Conservation (phyloP, 2,329 filamentous ascomycete genomes). For the Trichoderma lentiforme region DNA sequence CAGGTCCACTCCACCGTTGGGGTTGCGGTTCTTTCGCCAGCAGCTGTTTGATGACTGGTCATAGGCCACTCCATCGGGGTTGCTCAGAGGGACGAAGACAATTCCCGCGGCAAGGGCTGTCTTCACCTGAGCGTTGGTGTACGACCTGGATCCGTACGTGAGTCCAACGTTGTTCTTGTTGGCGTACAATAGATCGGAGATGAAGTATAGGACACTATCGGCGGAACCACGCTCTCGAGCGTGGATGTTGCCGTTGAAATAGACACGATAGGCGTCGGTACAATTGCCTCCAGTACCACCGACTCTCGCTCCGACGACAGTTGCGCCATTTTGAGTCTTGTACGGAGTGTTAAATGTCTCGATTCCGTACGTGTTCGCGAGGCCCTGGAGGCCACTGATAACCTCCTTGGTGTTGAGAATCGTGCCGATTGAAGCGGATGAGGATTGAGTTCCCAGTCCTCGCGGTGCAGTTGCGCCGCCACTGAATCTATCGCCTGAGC, state of each 20-base stretch:
- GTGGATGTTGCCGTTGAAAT: constrained; percentile 53
- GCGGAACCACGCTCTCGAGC: constrained; percentile 56
- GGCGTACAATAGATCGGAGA: constrained; percentile 54
- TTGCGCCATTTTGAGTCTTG: constrained; percentile 4
- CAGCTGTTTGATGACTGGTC: constrained; percentile 49
- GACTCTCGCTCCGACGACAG: neutral
- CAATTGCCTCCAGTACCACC: constrained; percentile 1
- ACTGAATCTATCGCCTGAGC: constrained; percentile 1
- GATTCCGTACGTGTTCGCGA: neutral
- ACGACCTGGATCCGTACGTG: constrained; percentile 49
- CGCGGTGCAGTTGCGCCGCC: neutral
- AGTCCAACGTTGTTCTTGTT: constrained; percentile 47
- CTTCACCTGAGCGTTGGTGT: constrained; percentile 50
- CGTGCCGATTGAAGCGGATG: neutral
- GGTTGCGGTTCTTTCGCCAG: constrained; percentile 57
- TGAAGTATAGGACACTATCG: constrained; percentile 56
- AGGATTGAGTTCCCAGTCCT: constrained; percentile 1
- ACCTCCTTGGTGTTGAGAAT: constrained; percentile 5
- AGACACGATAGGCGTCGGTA: constrained; percentile 31
- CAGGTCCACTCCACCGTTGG: constrained; percentile 47
- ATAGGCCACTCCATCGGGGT: constrained; percentile 52
- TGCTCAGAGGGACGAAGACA: constrained; percentile 50
- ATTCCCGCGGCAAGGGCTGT: constrained; percentile 51
- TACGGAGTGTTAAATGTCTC: neutral
- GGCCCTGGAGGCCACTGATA: neutral